Evolutionary conservation across 1,284 basidiomycete species (phyloP).

Genomic region (Entoloma clypeatum): DNA sequence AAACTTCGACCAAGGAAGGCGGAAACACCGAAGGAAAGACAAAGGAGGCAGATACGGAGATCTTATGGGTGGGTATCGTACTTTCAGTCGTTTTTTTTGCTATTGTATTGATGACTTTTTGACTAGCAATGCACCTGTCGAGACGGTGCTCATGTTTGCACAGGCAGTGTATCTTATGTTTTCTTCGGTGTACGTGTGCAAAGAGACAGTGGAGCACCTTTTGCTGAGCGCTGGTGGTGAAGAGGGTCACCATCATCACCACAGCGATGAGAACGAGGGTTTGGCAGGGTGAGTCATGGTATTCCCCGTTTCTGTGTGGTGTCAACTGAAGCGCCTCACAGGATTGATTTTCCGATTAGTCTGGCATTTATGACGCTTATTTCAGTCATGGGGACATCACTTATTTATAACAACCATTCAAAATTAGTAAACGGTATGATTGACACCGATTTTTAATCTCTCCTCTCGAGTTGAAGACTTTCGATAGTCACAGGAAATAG

Average conservation of each 20-base stretch:
- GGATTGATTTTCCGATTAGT: constrained; percentile 67
- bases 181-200: constrained; percentile 88
- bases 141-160: constrained; percentile 80
- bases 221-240: constrained; percentile 52
- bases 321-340: constrained; percentile 23
- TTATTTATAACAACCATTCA: constrained; percentile 62
- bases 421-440: constrained; percentile 63
- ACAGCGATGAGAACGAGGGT: constrained; percentile 31
- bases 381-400: constrained; percentile 50
- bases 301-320: constrained; percentile 4
- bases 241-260: constrained; percentile 62
- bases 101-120: neutral
- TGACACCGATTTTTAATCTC: constrained; percentile 3
- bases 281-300: constrained; percentile 24
- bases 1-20: constrained; percentile 14
- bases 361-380: constrained; percentile 57
- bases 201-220: constrained; percentile 87
- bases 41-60: constrained; percentile 26
- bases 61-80: constrained; percentile 66
- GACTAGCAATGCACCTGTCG: constrained; percentile 65
- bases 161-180: constrained; percentile 90
- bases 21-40: constrained; percentile 14
- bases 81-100: neutral
- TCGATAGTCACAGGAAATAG: constrained; percentile 48
- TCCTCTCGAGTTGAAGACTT: neutral